phyloP scores from a whole-genome alignment of 768 basidiomycete genomes.

The Rhizopogon roseolus region DNA sequence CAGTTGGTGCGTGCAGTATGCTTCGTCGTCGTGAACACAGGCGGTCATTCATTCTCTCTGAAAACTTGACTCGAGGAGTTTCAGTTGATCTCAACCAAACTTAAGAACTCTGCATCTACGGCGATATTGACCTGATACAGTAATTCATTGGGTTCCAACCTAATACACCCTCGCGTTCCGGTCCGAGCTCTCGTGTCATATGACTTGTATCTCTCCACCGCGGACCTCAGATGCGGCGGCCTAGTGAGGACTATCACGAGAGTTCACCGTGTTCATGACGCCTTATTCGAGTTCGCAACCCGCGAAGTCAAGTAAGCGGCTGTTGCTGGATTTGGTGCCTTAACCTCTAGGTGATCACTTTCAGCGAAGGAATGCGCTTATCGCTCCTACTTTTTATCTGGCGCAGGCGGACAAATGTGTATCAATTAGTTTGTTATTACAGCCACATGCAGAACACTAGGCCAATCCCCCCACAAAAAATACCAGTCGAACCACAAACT shows the following conservation, averaged over 20 bases:
- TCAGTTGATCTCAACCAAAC: slow-evolving; percentile 15
- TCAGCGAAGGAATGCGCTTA: slow-evolving; percentile 28
- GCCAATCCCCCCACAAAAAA: too few species aligned
- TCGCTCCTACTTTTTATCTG: slow-evolving; percentile 45
- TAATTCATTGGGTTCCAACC: slow-evolving; percentile 28
- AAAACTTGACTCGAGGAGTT: too few species aligned
- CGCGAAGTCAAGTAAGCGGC: slow-evolving; percentile 24
- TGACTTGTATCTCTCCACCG: slow-evolving; percentile 20
- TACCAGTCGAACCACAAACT: too few species aligned
- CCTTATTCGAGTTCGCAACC: slow-evolving; percentile 37
- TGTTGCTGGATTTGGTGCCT: slow-evolving; percentile 42
- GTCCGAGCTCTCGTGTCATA: slow-evolving; percentile 24
- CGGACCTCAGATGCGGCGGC: slow-evolving; percentile 11
- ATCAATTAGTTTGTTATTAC: too few species aligned
- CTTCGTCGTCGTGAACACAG: slow-evolving; percentile 1
- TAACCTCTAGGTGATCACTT: slow-evolving; percentile 20
- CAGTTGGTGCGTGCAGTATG: slow-evolving; percentile 42
- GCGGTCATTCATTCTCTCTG: background rate
- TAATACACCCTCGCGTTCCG: slow-evolving; percentile 17
- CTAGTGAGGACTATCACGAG: slow-evolving; percentile 33
- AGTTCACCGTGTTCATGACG: slow-evolving; percentile 28
- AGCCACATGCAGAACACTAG: too few species aligned
- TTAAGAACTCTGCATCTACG: slow-evolving; percentile 29
- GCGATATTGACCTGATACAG: slow-evolving; percentile 44
- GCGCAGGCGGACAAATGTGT: too few species aligned